phyloP scores from a whole-genome alignment of 306 rosid genomes.

The Lathyrus oleraceus region DNA sequence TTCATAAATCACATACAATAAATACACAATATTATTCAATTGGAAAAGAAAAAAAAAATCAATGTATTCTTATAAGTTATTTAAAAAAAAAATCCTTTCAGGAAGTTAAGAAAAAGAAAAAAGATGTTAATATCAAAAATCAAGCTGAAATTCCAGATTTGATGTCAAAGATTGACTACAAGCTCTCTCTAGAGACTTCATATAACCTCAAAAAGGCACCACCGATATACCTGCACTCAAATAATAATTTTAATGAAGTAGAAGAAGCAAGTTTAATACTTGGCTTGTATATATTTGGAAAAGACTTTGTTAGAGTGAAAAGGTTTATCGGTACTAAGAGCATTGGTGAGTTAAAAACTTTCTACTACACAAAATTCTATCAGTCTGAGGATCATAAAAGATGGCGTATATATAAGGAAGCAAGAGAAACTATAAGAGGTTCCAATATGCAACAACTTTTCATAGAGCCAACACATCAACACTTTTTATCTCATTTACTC shows the following conservation, averaged over 20 bases:
- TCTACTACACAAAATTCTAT: slow-evolving; percentile 65
- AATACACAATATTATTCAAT: too few species aligned
- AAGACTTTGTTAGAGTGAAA: slow-evolving; percentile 49
- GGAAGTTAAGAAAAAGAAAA: neutral
- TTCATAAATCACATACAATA: too few species aligned
- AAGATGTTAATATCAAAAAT: neutral
- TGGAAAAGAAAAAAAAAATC: too few species aligned
- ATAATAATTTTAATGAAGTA: slow-evolving; percentile 45
- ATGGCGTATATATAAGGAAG: slow-evolving; percentile 51
- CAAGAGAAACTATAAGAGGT: slow-evolving; percentile 33
- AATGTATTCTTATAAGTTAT: neutral
- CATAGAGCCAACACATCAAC: slow-evolving; percentile 55
- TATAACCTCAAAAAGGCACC: neutral
- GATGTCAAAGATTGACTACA: neutral
- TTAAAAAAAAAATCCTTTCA: neutral
- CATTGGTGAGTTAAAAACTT: slow-evolving; percentile 52
- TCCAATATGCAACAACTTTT: slow-evolving; percentile 52
- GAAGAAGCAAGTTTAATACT: slow-evolving; percentile 64
- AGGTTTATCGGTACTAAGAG: slow-evolving; percentile 53
- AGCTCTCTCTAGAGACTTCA: neutral
- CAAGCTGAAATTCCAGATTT: neutral
- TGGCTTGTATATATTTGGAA: slow-evolving; percentile 64
- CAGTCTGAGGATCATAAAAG: slow-evolving; percentile 46
- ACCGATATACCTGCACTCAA: neutral
- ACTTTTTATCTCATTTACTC: slow-evolving; percentile 60